Percentiles rank a stretch among this genome's conserved stretches.
Evolutionary conservation across 2,329 filamentous ascomycete species (phyloP).

Genomic region (Endocalyx cinctus): DNA sequence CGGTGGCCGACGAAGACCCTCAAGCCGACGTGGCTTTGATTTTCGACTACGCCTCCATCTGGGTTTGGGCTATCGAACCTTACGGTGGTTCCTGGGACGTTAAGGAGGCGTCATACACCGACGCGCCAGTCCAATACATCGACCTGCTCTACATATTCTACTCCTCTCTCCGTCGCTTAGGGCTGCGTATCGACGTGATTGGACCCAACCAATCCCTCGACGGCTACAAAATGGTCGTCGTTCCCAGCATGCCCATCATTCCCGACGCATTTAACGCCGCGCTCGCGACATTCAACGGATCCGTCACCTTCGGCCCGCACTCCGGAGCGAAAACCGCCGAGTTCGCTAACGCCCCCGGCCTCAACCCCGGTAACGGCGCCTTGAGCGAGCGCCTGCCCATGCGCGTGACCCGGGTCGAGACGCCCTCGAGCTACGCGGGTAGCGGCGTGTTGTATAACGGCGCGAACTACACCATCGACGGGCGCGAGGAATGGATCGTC

Average conservation of each 20-base stretch:
- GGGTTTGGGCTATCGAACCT: slow-evolving; percentile 17
- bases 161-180: slow-evolving; percentile 16
- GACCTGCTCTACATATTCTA: slow-evolving; percentile 17
- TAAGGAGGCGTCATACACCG: slow-evolving; percentile 10
- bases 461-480: slow-evolving; percentile 12
- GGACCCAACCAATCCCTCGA: slow-evolving; percentile 12
- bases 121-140: slow-evolving; percentile 9
- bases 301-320: slow-evolving; percentile 16
- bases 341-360: slow-evolving; percentile 13
- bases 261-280: slow-evolving; percentile 11
- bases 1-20: slow-evolving; percentile 4
- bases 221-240: slow-evolving; percentile 17
- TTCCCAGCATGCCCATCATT: slow-evolving; percentile 17
- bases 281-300: slow-evolving; percentile 9
- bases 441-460: slow-evolving; percentile 14
- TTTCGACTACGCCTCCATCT: slow-evolving; percentile 16
- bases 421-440: slow-evolving; percentile 13
- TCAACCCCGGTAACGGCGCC: slow-evolving; percentile 13
- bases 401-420: slow-evolving; percentile 19
- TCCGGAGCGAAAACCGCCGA: slow-evolving; percentile 13
- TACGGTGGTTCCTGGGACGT: slow-evolving; percentile 18
- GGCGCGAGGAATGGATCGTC: slow-evolving; percentile 15
- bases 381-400: slow-evolving; percentile 14
- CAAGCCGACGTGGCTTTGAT: slow-evolving; percentile 15
- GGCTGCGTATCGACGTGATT: slow-evolving; percentile 17